Percentiles rank a stretch among this genome's conserved stretches.
These are phyloP conservation scores for Penicillium decumbens DNA, from an alignment of 2,329 filamentous ascomycete species.

Conservation along the genomic window DNA sequence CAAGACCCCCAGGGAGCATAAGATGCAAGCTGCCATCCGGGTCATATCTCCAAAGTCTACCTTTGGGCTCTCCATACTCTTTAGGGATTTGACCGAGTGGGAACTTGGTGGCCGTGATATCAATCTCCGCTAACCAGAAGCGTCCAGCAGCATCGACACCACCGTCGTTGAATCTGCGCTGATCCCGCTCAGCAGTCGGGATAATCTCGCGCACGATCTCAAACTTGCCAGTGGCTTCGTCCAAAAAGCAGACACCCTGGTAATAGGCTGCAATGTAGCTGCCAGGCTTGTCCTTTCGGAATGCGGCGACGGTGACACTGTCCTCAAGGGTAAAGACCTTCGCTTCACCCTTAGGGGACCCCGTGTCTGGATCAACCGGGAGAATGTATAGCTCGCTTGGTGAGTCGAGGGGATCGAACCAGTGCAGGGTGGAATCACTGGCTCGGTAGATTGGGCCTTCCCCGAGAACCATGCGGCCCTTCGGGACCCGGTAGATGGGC, in stretches of 20 bases:
- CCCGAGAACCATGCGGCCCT: constrained; percentile 26
- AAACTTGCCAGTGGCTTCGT: constrained; percentile 34
- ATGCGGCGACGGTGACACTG: constrained; percentile 35
- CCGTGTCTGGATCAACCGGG: constrained; percentile 27
- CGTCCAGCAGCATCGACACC: constrained; percentile 32
- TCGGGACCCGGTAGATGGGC: constrained; percentile 9
- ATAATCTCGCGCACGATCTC: constrained; percentile 35
- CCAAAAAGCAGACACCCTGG: constrained; percentile 36
- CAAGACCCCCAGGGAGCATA: constrained; percentile 32
- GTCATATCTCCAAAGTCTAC: constrained; percentile 24
- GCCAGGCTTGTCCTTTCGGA: constrained; percentile 29
- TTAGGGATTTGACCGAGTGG: constrained; percentile 26
- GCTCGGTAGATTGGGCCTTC: constrained; percentile 31
- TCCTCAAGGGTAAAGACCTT: constrained; percentile 30
- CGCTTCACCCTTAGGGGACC: constrained; percentile 24
- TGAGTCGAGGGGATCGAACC: constrained; percentile 29
- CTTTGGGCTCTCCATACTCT: constrained; percentile 12
- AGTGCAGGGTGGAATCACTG: constrained; percentile 29
- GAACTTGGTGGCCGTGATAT: constrained; percentile 32
- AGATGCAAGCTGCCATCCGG: constrained; percentile 27
- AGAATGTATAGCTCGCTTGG: constrained; percentile 34
- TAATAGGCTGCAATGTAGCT: constrained; percentile 38
- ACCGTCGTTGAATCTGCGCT: constrained; percentile 35
- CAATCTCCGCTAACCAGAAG: constrained; percentile 38
- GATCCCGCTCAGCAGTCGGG: constrained; percentile 23